Percentiles rank a stretch among this genome's conserved stretches.
These are phyloP conservation scores for Zymoseptoria ardabiliae DNA, from an alignment of 2,329 filamentous ascomycete genomes.

Conservation along the genomic window DNA sequence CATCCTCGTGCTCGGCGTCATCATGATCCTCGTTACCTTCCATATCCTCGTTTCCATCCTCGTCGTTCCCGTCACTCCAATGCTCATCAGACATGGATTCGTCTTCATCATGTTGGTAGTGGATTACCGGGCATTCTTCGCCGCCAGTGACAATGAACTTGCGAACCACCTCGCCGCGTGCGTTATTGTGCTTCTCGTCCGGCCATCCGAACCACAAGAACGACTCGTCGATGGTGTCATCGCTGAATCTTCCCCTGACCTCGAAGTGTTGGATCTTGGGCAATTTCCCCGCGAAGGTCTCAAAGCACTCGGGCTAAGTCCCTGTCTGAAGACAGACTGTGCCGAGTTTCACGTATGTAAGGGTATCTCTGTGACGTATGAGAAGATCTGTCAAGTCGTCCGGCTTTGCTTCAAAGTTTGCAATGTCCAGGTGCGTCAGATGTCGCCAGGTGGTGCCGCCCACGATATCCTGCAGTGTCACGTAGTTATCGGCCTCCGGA, in stretches of 20 bases:
- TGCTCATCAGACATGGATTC: background rate
- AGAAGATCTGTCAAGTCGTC: background rate
- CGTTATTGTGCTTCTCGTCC: background rate
- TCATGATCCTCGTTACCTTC: too few species aligned
- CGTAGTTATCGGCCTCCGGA: background rate
- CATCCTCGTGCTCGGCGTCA: too few species aligned
- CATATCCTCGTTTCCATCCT: too few species aligned
- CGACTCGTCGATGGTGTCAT: background rate
- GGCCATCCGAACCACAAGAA: background rate
- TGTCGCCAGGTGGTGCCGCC: background rate
- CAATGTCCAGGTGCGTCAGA: background rate
- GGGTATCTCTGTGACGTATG: background rate
- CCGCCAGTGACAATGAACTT: background rate
- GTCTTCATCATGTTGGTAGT: background rate
- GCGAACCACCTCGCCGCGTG: background rate
- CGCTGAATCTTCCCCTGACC: background rate
- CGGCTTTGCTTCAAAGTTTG: background rate
- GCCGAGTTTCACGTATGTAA: background rate
- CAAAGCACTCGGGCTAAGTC: background rate
- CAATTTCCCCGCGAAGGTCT: background rate
- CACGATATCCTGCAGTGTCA: background rate
- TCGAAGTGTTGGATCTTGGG: background rate
- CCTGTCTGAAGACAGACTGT: background rate
- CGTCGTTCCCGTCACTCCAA: background rate
- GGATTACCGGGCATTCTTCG: background rate